Evolutionary conservation across 2,329 filamentous ascomycete genomes (phyloP), one percentile per base, ranked within the genome.

Genomic region (Bretziella fagacearum): DNA sequence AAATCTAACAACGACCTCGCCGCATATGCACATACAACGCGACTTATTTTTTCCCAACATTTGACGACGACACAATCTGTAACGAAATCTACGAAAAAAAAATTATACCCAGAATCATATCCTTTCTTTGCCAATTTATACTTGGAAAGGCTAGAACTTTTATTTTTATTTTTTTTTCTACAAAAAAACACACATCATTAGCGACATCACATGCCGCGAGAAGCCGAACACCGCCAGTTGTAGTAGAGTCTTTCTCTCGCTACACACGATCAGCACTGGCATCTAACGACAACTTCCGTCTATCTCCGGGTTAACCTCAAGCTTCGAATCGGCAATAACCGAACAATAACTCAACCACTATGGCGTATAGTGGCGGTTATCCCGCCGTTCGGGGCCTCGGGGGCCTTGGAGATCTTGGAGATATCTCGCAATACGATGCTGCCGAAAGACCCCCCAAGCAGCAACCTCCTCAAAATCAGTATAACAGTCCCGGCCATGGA

Each of bases 331-430:
- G n/a, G n/a, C n/a, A n/a, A n/a, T n/a, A n/a, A n/a, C n/a, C n/a
- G n/a, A n/a, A n/a, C n/a, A n/a, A 22, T n/a, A 11, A n/a, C 10
- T 11, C 5, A 39, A 13, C n/a, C 7, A 47, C 13, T 27, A 49
- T 49, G 47, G 42, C 35, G 11, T 49, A 44, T 17, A 49, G 45
- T 35, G 47, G 47, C 17, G 48, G 36, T 5, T 50, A 46, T 44
- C 48, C 48, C 23, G 39, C 33, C 39, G 32, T 40, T 32, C 48
- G 44, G 26, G 40, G 40, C 23, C 40, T 43, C 15, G 20, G 20
- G 18, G 40, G 40, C 25, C 26, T 43, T 13, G 40, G 40, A 30
- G 40, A 43, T 11, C 23, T 43, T 18, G 40, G 40, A 8, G 40
- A 43, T 29, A 8, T 43, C 6, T 30, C 40, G n/a, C 40, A 43